Percentiles rank a stretch among this genome's conserved stretches.
These are phyloP conservation scores for Epichloe sibirici DNA, from an alignment of 2,329 filamentous ascomycete species.

Conservation along the genomic window DNA sequence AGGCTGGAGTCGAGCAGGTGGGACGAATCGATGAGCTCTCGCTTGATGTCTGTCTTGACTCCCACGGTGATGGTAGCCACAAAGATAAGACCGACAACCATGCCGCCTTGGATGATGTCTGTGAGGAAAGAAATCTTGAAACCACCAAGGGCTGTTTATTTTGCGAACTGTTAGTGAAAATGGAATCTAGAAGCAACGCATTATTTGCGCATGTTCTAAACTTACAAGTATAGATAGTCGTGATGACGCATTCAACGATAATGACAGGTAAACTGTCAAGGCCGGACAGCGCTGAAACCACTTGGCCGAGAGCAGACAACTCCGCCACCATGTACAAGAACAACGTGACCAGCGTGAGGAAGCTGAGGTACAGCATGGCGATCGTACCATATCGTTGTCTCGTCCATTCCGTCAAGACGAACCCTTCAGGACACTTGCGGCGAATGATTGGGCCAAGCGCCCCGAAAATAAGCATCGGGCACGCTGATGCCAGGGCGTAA, in stretches of 20 bases:
- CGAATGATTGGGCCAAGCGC: conserved; percentile 65
- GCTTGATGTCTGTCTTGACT: conserved; percentile 60
- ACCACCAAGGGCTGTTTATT: conserved; percentile 53
- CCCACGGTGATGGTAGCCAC: conserved; percentile 70
- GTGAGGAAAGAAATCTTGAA: conserved; percentile 79
- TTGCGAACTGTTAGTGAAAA: too few relatives aligned
- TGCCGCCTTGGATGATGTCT: conserved; percentile 67
- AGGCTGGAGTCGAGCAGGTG: conserved; percentile 56
- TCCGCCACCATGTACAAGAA: conserved; percentile 84
- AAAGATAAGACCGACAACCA: conserved; percentile 65
- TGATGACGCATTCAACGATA: conserved; percentile 66
- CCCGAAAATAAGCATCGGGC: conserved; percentile 65
- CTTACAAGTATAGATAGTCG: conserved; percentile 71
- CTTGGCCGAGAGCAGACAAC: conserved; percentile 69
- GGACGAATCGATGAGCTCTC: conserved; percentile 53
- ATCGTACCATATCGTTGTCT: conserved; percentile 62
- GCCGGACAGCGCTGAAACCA: conserved; percentile 61
- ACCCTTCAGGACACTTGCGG: conserved; percentile 68
- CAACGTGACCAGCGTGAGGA: conserved; percentile 67
- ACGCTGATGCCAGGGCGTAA: conserved; percentile 60
- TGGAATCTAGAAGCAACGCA: neutral
- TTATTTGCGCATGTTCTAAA: neutral
- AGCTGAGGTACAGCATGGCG: conserved; percentile 61
- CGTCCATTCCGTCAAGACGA: conserved; percentile 77
- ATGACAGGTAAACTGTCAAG: conserved; percentile 62